These are phyloP conservation scores for Oropetium thomaeum DNA, from an alignment of 176 grass and related monocot genomes.

Conservation along the genomic window DNA sequence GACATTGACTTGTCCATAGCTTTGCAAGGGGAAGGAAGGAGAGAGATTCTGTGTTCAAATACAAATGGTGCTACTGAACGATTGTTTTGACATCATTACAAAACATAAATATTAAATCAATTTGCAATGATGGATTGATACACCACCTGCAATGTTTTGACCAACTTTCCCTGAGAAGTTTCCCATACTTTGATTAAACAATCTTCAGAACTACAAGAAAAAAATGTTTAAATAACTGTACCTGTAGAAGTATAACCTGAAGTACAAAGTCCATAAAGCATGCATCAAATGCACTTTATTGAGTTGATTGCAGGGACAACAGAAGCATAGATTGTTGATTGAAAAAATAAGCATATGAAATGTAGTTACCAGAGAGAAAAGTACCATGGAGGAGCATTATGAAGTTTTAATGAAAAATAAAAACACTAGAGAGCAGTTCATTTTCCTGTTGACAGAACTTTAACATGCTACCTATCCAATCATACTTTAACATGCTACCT, in stretches of 20 bases:
- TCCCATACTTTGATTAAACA: conserved; percentile 98
- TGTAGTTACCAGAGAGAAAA: background rate
- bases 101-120: background rate
- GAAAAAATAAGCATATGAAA: background rate
- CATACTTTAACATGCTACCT: too few species aligned
- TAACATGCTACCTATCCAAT: too few species aligned
- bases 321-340: background rate
- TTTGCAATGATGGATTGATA: conserved; percentile 7
- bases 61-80: background rate
- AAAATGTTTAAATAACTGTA: conserved; percentile 17
- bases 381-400: background rate
- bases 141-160: conserved; percentile 88
- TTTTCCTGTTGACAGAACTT: background rate
- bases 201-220: conserved; percentile 84
- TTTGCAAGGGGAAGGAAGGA: background rate
- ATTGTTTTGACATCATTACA: background rate
- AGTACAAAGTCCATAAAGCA: background rate
- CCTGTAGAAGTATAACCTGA: background rate
- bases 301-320: background rate
- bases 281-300: background rate
- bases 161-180: conserved; percentile 86
- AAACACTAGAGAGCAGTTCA: background rate
- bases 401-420: background rate
- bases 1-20: background rate
- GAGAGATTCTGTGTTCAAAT: background rate